phyloP scores from a whole-genome alignment of 2,329 filamentous ascomycete genomes.

The Nemania sp. region DNA sequence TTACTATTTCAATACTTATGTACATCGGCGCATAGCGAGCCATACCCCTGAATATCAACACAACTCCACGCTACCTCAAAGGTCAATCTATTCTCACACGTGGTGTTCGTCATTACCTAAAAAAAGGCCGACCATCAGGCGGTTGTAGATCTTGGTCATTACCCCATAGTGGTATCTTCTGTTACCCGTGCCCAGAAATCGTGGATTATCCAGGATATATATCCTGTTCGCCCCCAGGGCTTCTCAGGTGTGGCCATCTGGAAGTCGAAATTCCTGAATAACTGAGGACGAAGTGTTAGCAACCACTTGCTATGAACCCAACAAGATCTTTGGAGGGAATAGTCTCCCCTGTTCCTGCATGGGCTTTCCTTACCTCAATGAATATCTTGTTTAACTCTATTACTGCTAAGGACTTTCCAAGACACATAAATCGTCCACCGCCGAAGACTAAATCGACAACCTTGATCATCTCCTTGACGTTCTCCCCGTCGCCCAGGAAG shows the following conservation, averaged over 20 bases:
- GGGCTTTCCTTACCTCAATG: conserved; percentile 22
- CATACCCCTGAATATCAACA: no score
- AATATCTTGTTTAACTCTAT: conserved; percentile 36
- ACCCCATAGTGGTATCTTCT: conserved; percentile 32
- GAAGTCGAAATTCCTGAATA: conserved; percentile 44
- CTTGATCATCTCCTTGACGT: conserved; percentile 26
- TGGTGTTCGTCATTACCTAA: background rate
- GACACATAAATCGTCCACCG: conserved; percentile 29
- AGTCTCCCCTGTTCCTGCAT: background rate
- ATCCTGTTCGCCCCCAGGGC: conserved; percentile 38
- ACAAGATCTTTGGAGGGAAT: background rate
- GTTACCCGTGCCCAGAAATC: conserved; percentile 40
- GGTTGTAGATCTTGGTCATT: background rate
- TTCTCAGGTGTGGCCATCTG: conserved; percentile 41
- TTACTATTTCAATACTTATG: no score
- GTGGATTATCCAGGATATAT: conserved; percentile 36
- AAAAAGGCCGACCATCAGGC: background rate
- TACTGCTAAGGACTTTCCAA: conserved; percentile 27
- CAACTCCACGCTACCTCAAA: no score
- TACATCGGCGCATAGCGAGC: no score
- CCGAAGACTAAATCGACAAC: conserved; percentile 28
- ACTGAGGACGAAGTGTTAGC: conserved; percentile 28
- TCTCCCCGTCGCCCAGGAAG: conserved; percentile 15
- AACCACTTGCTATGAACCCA: background rate
- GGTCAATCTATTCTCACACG: background rate